Base-by-base conservation (phyloP, 1,139 yeast genomes). In the Lodderomyces oxycetoniae region DNA sequence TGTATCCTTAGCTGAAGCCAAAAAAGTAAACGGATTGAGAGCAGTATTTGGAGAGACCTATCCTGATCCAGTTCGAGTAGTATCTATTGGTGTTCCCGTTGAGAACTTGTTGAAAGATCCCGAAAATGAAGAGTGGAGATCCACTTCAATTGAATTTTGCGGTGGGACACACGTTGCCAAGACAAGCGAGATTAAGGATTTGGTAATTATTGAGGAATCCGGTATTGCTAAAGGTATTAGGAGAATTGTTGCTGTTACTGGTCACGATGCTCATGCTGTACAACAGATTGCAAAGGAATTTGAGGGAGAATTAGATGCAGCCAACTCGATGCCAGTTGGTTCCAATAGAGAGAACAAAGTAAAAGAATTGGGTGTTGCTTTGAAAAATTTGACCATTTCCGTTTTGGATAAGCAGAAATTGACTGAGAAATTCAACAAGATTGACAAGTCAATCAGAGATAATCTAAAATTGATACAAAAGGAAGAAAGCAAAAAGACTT, bases 161-260 rank as follows among this genome's bases (percentile, higher is more conserved):
- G 99, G 99, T 64, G 99, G 99, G 63, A 91, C 98, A 12, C 99
- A 91, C 54, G 96, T 91, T 45, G 74, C 77, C 35, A 81, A 82
- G 59, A 89, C 98, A 15, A 85, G 91, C 41, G 98, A 91, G 44
- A 93, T 91, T 57, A 88, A 88, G 61, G 91, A 85, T 49, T 77
- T 91, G 46, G 85, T 91, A 29, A 74, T 91, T 37, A 69, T 82
- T 45, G 99, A 91, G 69, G 99, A 91, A 64, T 77, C 88, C 43
- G 98, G 98, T 63, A 91, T 91, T 59, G 97, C 98, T 43, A 91
- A 91, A 69, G 99, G 99, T 62, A 87, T 86, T 44, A 79, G 99
- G 67, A 87, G 99, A 73, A 84, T 91, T 56, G 96, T 91, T 41
- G 97, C 96, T 16, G 96, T 89, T 35, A 85, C 96, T 23, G 97